phyloP scores from a whole-genome alignment of 1,284 basidiomycete genomes.

The Jaminaea rosea region DNA sequence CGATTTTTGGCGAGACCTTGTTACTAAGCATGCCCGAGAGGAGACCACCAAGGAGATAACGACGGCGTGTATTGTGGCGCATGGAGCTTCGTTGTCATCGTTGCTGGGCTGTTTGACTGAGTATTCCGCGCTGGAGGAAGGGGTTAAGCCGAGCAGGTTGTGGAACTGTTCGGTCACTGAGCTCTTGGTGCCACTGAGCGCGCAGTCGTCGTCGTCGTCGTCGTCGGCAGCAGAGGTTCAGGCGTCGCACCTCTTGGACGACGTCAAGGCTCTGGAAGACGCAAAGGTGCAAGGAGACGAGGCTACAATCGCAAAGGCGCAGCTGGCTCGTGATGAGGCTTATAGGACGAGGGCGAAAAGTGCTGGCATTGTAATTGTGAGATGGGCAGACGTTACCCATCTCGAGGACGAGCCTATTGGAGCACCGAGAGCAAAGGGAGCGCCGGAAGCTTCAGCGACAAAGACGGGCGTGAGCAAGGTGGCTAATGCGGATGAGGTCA shows the following conservation, averaged over 20 bases:
- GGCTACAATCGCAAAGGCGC: not conserved
- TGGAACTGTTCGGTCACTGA: slow-evolving; percentile 45
- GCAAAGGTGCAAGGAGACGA: not conserved
- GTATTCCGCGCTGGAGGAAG: slow-evolving; percentile 14
- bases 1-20: slow-evolving; percentile 31
- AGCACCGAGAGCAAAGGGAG: too few species aligned
- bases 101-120: slow-evolving; percentile 20
- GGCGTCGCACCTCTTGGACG: not conserved
- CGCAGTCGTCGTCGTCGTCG: not conserved
- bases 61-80: slow-evolving; percentile 35
- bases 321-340: not conserved
- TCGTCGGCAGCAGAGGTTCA: not conserved
- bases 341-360: not conserved
- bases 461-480: not conserved
- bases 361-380: not conserved
- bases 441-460: not conserved
- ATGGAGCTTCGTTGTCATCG: slow-evolving; percentile 37
- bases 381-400: not conserved
- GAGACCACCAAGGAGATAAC: not conserved
- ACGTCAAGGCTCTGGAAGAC: too few species aligned
- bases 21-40: slow-evolving; percentile 3
- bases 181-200: not conserved
- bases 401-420: too few species aligned
- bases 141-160: slow-evolving; percentile 20
- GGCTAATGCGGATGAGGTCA: not conserved